A percentile compares a stretch with the other conserved stretches of the same genome.
These are phyloP conservation scores for Colletotrichum truncatum DNA, from an alignment of 2,329 filamentous ascomycete genomes.

Conservation along the genomic window DNA sequence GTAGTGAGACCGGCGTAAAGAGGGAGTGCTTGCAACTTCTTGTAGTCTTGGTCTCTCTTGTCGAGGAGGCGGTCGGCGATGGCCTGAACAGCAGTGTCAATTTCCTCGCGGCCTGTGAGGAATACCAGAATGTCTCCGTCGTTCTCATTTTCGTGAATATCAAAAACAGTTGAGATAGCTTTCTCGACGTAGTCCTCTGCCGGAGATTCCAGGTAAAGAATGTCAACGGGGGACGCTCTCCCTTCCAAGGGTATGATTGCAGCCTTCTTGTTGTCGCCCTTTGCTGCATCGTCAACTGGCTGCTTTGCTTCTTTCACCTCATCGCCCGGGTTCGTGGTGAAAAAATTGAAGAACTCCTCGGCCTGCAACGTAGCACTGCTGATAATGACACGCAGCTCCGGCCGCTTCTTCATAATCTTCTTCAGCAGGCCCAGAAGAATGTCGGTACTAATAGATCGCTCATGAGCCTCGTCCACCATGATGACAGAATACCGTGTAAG, in stretches of 20 bases:
- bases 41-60: slow-evolving; percentile 50
- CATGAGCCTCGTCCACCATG: slow-evolving; percentile 98
- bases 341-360: slow-evolving; percentile 85
- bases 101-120: slow-evolving; percentile 91
- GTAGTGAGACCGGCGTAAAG: slow-evolving; percentile 89
- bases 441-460: slow-evolving; percentile 91
- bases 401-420: slow-evolving; percentile 83
- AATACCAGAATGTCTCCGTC: slow-evolving; percentile 92
- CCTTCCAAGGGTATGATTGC: slow-evolving; percentile 86
- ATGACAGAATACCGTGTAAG: slow-evolving; percentile 92
- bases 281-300: background rate
- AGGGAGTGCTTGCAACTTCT: slow-evolving; percentile 76
- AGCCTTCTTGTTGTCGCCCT: slow-evolving; percentile 40
- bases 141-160: slow-evolving; percentile 84
- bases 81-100: slow-evolving; percentile 82
- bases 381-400: slow-evolving; percentile 87
- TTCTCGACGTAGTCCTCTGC: slow-evolving; percentile 88
- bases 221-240: slow-evolving; percentile 87
- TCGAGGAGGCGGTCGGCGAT: slow-evolving; percentile 52
- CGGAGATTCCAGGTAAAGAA: slow-evolving; percentile 80
- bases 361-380: slow-evolving; percentile 95
- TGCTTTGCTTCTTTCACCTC: slow-evolving; percentile 33
- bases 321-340: slow-evolving; percentile 51
- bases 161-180: slow-evolving; percentile 83
- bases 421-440: slow-evolving; percentile 89